A percentile compares a stretch with the other conserved stretches of the same genome.
These are phyloP conservation scores for Arabidopsis thaliana DNA, from an alignment of 345 rosid species.

Conservation along the genomic window DNA sequence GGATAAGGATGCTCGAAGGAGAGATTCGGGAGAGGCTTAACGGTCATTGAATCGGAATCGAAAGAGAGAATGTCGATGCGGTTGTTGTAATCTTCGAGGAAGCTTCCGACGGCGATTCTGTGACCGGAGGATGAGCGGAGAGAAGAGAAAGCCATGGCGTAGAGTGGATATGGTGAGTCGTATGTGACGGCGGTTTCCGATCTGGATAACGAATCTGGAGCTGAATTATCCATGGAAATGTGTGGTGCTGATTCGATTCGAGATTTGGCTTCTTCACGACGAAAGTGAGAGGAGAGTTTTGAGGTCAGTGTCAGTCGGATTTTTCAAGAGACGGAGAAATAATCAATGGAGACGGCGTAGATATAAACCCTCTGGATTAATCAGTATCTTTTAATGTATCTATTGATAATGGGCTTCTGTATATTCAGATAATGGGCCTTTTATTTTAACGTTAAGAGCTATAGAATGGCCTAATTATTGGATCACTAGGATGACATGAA, in stretches of 20 bases:
- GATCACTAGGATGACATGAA: no score
- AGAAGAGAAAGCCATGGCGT: conserved; percentile 85
- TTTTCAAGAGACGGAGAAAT: neutral
- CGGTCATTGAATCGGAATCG: conserved; percentile 69
- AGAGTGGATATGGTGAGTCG: conserved; percentile 82
- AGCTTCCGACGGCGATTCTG: conserved; percentile 88
- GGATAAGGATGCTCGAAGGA: conserved; percentile 83
- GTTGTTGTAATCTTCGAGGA: conserved; percentile 82
- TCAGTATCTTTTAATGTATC: neutral
- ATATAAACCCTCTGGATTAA: neutral
- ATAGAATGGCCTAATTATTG: no score
- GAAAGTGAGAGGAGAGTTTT: neutral
- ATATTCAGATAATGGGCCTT: neutral
- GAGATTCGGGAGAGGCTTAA: conserved; percentile 59
- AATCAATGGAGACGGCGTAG: conserved; percentile 17
- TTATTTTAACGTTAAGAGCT: neutral
- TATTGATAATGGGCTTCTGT: neutral
- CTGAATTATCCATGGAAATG: conserved; percentile 71
- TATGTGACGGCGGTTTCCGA: conserved; percentile 82
- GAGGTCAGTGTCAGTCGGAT: conserved; percentile 18
- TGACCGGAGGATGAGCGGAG: conserved; percentile 45
- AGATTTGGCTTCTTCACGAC: conserved; percentile 15
- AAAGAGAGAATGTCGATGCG: conserved; percentile 85
- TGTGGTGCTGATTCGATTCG: conserved; percentile 7
- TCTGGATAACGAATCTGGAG: conserved; percentile 73